A percentile compares a stretch with the other conserved stretches of the same genome.
Conservation (phyloP, 2,329 filamentous ascomycete genomes). For the Fusarium chuoi region DNA sequence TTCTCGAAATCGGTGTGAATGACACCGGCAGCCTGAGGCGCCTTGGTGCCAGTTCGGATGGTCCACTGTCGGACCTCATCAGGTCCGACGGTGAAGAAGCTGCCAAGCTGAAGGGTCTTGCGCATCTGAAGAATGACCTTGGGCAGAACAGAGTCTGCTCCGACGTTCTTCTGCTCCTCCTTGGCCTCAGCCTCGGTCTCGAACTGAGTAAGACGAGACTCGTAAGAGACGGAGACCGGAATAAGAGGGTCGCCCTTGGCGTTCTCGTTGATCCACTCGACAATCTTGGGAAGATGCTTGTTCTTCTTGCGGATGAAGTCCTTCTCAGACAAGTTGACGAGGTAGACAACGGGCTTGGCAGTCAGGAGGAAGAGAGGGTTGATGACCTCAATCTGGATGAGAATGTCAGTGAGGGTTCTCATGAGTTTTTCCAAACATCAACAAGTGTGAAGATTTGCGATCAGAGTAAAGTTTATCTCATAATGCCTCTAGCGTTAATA, state of each 20-base stretch:
- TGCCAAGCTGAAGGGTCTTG: slow-evolving; percentile 86
- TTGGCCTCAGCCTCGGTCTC: slow-evolving; percentile 79
- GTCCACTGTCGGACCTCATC: slow-evolving; percentile 99
- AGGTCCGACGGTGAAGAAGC: slow-evolving; percentile 95
- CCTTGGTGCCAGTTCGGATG: slow-evolving; percentile 93
- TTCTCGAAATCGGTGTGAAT: slow-evolving; percentile 99
- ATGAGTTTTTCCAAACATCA: slow-evolving; percentile 4
- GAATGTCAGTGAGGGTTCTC: slow-evolving; percentile 39
- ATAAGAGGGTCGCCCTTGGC: slow-evolving; percentile 89
- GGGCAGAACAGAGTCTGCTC: slow-evolving; percentile 87
- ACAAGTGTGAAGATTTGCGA: slow-evolving; percentile 37
- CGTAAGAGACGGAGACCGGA: slow-evolving; percentile 90
- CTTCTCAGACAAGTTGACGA: slow-evolving; percentile 96
- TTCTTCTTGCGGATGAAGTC: slow-evolving; percentile 99
- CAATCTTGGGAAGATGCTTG: slow-evolving; percentile 94
- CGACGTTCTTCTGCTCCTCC: slow-evolving; percentile 89
- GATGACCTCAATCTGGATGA: slow-evolving; percentile 87
- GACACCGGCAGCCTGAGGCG: slow-evolving; percentile 96
- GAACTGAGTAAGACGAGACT: slow-evolving; percentile 88
- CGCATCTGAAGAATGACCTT: slow-evolving; percentile 96
- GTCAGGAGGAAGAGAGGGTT: slow-evolving; percentile 95
- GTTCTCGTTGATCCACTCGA: slow-evolving; percentile 94
- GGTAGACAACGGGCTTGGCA: slow-evolving; percentile 95
- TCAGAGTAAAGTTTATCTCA: slow-evolving; percentile 91
- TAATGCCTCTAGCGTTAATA: slow-evolving; percentile 77